Evolutionary conservation across 1,284 basidiomycete species (phyloP).

Genomic region (Tylopilus sp.): DNA sequence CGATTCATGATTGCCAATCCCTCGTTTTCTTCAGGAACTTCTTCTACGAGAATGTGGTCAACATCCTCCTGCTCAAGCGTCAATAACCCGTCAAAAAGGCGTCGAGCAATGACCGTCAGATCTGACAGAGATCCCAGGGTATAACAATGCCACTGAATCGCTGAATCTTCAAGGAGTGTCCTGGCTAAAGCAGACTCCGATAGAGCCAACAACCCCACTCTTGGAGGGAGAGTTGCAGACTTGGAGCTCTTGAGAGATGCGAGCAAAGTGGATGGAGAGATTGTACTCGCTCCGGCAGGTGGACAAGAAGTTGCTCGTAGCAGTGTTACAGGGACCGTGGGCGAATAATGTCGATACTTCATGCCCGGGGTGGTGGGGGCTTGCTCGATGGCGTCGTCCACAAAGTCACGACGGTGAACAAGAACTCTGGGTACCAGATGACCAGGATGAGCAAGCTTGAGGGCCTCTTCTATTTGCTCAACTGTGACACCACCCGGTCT

Average conservation of each 20-base stretch:
- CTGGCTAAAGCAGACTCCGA: conserved; percentile 57
- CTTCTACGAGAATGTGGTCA: conserved; percentile 86
- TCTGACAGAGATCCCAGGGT: conserved; percentile 59
- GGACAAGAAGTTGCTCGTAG: conserved; percentile 52
- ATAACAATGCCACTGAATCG: conserved; percentile 52
- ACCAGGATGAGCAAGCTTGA: conserved; percentile 45
- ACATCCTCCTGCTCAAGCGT: conserved; percentile 75
- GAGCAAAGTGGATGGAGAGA: conserved; percentile 39
- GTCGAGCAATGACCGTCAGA: conserved; percentile 70
- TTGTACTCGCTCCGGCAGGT: conserved; percentile 31
- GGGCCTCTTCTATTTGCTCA: conserved; percentile 73
- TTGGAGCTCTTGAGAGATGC: conserved; percentile 36
- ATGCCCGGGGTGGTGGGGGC: conserved; percentile 97
- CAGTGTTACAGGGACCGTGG: conserved; percentile 78
- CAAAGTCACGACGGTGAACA: conserved; percentile 73
- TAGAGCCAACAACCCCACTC: conserved; percentile 68
- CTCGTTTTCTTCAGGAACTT: conserved; percentile 75
- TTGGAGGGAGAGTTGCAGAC: conserved; percentile 29
- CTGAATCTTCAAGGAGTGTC: conserved; percentile 35
- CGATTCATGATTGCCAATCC: conserved; percentile 97
- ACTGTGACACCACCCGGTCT: conserved; percentile 92
- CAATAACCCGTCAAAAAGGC: conserved; percentile 86
- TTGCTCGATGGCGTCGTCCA: conserved; percentile 59
- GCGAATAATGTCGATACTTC: conserved; percentile 99
- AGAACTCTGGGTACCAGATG: conserved; percentile 51